Percentiles rank a stretch among this genome's conserved stretches.
These are phyloP conservation scores for Datisca glomerata DNA, from an alignment of 306 rosid species.

Conservation along the genomic window DNA sequence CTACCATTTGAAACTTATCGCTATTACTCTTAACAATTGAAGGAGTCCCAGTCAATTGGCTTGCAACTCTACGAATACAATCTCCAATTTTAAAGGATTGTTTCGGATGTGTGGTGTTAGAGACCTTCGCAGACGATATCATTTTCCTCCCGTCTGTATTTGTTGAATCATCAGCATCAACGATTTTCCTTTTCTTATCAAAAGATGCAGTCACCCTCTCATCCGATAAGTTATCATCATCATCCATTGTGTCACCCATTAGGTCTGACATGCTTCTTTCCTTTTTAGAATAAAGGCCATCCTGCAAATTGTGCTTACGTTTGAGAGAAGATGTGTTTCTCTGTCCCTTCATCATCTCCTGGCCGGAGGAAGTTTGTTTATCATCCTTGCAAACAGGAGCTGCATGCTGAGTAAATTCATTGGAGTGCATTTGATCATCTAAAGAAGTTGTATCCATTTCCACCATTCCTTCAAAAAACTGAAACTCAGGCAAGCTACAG, in stretches of 20 bases:
- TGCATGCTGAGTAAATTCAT: slow-evolving; percentile 27
- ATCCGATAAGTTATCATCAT: slow-evolving; percentile 28
- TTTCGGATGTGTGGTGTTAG: slow-evolving; percentile 25
- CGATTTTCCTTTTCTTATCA: slow-evolving; percentile 41
- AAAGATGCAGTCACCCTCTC: slow-evolving; percentile 22
- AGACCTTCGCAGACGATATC: slow-evolving; percentile 39
- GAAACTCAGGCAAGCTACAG: slow-evolving; percentile 61
- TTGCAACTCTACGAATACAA: slow-evolving; percentile 87
- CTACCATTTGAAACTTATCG: slow-evolving; percentile 46
- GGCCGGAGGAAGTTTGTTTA: slow-evolving; percentile 24
- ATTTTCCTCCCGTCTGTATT: slow-evolving; percentile 51
- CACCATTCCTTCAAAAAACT: slow-evolving; percentile 41
- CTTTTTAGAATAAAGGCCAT: slow-evolving; percentile 36
- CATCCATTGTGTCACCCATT: slow-evolving; percentile 41
- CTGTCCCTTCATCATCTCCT: slow-evolving; percentile 22
- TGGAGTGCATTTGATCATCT: slow-evolving; percentile 19
- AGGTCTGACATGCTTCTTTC: slow-evolving; percentile 71
- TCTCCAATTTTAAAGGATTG: slow-evolving; percentile 80
- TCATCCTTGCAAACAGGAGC: slow-evolving; percentile 22
- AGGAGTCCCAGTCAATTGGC: slow-evolving; percentile 68
- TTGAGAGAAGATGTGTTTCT: slow-evolving; percentile 41
- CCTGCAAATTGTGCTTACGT: slow-evolving; percentile 64
- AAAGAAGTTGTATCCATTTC: slow-evolving; percentile 34
- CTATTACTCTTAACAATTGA: slow-evolving; percentile 32
- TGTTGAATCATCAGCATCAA: slow-evolving; percentile 37